Evolutionary conservation across 2,329 filamentous ascomycete genomes (phyloP), one percentile per base, ranked within the genome.

Genomic region (Ascocoryne sarcoides): DNA sequence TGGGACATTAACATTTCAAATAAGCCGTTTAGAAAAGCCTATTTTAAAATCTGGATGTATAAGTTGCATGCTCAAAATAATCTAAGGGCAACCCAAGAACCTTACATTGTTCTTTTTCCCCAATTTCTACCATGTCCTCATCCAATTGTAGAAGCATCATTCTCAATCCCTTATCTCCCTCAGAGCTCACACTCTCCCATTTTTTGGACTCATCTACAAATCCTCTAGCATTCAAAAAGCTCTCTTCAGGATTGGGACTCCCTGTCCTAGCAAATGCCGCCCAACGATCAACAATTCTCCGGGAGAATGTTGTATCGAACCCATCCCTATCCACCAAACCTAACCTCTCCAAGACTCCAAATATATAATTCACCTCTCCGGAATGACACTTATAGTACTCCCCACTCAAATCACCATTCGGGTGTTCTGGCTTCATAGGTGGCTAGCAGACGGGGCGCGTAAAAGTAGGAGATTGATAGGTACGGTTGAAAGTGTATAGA

Each of bases 321-420:
- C 50, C 53, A 49, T 61, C 58, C 15, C 59, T 46, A 10, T 53
- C 47, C 1, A 49, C 49, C 18, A 55, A 51, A 1, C 51, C 54
- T 15, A 50, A 52, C 20, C 49, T 45, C 14, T 43, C 15, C 1
- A 58, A 40, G 16, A 51, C 59, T 2, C 60, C 60, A 39, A 62
- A 62, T 5, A 52, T 54, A 16, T 52, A 59, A 18, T 51, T 49
- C 2, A 61, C 42, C 10, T 62, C 59, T 1, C 59, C 60, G 9
- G 55, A 55, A 32, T 62, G 60, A 37, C 59, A 62, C 41, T 62
- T 62, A 50, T 59, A 61, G 40, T 62, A 63, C 26, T 61, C 60
- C 3, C 43, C 30, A 9, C 50, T 39, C 1, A 58, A 57, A 31
- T 61, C 50, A 7, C 54, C 54, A 29, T 56, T 42, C n/a, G 57